Evolutionary conservation across 2,329 filamentous ascomycete species (phyloP), one percentile per base, ranked within the genome.

Genomic region (Anisogramma anomala): DNA sequence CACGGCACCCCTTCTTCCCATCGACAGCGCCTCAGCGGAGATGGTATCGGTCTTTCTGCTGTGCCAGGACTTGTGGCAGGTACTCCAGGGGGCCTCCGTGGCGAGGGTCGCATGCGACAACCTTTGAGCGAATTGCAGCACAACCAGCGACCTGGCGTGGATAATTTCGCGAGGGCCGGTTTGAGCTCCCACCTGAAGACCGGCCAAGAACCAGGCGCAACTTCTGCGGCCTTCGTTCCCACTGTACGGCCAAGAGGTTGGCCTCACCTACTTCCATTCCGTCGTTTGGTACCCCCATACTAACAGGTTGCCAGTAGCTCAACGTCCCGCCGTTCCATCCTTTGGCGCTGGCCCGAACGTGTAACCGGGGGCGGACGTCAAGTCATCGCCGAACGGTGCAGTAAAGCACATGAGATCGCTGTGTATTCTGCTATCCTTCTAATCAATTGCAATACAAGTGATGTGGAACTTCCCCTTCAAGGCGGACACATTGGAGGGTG

Each of bases 1-100:
- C 55, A 58, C n/a, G 27, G 56, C 22, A 61, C 59, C 1, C 58
- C 59, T 14, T 57, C 58, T 9, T 55, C 52, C 19, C 53, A 60
- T 48, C 51, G 55, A n/a, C 52, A 55, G 48, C 13, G 51, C 53
- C 19, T 34, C 46, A 15, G 37, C 37, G 25, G 13, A 26, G 36
- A 33, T 17, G 43, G 50, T 11, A 43, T 56, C 18, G 55, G 55
- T 11, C 33, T 61, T 20, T 53, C 57, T 15, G 52, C 49, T 5
- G 52, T 58, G 23, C 55, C 58, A 5, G 57, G 57, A 11, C 45
- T 58, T 5, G 52, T 58, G n/a, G 41, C 49, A n/a, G 56, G 56
- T 7, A 52, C 57, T 11, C 51, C 52, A 19, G 41, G 34, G 9
- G 33, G 39, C 6, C 17, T 35, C 4, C 42, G 39, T 15, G 45